phyloP scores from a whole-genome alignment of 2,329 filamentous ascomycete species.

The Calonectria leucothoes region DNA sequence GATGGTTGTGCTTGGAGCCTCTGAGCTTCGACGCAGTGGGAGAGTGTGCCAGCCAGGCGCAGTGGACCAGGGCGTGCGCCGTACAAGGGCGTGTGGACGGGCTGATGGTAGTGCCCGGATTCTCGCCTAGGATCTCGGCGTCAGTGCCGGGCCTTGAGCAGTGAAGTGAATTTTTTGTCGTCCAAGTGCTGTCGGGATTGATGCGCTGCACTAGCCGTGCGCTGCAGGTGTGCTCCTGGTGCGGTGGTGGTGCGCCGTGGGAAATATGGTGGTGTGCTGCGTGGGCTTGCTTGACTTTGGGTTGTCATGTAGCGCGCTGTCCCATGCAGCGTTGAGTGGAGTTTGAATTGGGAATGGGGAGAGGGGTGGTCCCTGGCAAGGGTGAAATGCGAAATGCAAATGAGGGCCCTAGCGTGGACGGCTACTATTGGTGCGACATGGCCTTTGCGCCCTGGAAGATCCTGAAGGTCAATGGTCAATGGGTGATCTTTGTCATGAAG shows the following conservation, averaged over 20 bases:
- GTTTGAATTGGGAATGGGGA: conserved; percentile 31
- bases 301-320: conserved; percentile 30
- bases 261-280: conserved; percentile 17
- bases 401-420: conserved; percentile 45
- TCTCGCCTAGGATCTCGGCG: not conserved
- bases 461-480: not conserved
- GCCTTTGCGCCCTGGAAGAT: conserved; percentile 16
- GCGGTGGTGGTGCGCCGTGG: conserved; percentile 9
- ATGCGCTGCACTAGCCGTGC: conserved; percentile 16
- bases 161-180: conserved; percentile 30
- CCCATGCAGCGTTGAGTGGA: conserved; percentile 41
- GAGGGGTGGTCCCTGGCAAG: conserved; percentile 34
- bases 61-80: conserved; percentile 29
- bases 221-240: conserved; percentile 11
- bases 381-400: conserved; percentile 35
- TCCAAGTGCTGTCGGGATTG: conserved; percentile 15
- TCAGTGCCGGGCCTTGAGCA: not conserved
- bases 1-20: conserved; percentile 36
- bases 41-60: not conserved
- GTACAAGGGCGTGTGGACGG: not conserved
- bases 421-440: conserved; percentile 44
- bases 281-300: conserved; percentile 4
- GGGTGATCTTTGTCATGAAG: not conserved
- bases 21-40: conserved; percentile 27
- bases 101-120: not conserved